Evolutionary conservation across 306 rosid genomes (phyloP), one percentile per base, ranked within the genome.

Genomic region (Hippophae tibetana): DNA sequence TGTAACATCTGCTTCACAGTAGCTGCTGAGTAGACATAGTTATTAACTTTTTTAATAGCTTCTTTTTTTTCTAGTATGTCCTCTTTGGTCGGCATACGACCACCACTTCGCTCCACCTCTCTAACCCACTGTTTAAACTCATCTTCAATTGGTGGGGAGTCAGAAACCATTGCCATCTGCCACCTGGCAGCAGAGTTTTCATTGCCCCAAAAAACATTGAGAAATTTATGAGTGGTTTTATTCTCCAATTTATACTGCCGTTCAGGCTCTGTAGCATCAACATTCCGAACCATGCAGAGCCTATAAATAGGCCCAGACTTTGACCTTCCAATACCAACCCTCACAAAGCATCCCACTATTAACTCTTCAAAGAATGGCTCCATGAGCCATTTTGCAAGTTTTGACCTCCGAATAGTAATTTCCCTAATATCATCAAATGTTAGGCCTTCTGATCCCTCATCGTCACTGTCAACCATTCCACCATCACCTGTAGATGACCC

Each of bases 161-260:
- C 99, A 0, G 95, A 88, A 67, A 86, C 70, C 99, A 84, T 88
- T 58, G 99, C 93, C 99, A 92, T 92, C 85, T 92, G 96, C 96
- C 96, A 92, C 82, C 99, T 88, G 3, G 96, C 93, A 60, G 95
- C 88, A 44, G 93, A 80, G 61, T 70, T 71, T 59, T 92, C 99
- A 75, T 85, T 92, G 46, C 99, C 99, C 96, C 99, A 92, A 45
- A 81, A 77, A 54, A 83, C 77, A 77, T 92, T 92, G 55, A 92
- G 76, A 77, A 87, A 92, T 79, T 88, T 92, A 67, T 78, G 69
- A 2, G 99, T 92, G 52, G 62, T 78, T 75, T 70, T 88, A 71
- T 85, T 92, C 70, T 85, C 99, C 42, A 92, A 68, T 54, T 74
- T 81, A 76, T 92, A 92, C 63, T 76, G 79, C 62, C 93, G 73